Base-by-base conservation (phyloP, 2,329 filamentous ascomycete genomes). In the Aspergillus sp. region DNA sequence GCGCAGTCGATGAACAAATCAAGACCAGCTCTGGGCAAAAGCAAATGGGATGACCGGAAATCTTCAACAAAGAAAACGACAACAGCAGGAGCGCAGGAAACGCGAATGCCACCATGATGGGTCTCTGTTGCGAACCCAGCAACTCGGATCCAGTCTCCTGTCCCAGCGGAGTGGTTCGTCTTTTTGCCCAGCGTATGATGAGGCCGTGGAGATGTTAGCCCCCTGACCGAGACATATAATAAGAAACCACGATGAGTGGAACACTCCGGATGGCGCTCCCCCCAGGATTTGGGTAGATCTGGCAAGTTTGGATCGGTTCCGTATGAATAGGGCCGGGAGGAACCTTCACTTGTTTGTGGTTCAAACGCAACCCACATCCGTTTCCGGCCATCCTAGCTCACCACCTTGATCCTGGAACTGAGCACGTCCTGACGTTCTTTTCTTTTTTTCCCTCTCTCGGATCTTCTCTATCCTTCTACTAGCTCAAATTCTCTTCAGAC, bases 141-240 rank as follows among this genome's bases (percentile, higher is more conserved):
- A 51, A 40, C 50, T 52, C 46, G 59, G 59, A 57, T 47, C 51
- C 57, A 48, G 56, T 19, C 51, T 52, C 49, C 56, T 49, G 55
- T 58, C 57, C 61, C 61, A 60, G 54, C 52, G 44, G 37, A 48
- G 40, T 61, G 62, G 62, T 64, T 63, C 59, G 49, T 47, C 27
- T 30, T 46, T 45, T 37, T 55, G 59, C 57, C 56, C 56, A 62
- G 58, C 50, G 47, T 49, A 47, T 45, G 40, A 50, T 50, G 12
- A 40, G 27, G 19, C 33, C 52, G 39, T 12, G 13, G 19, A 30
- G n/a, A 37, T 37, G 41, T 46, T 22, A 44, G 8, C 51, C 51
- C 51, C 46, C 56, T 51, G 56, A 58, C 40, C 41, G 56, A 58
- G 46, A 54, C 49, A 54, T 46, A 58, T 54, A 58, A 51, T 53